Evolutionary conservation across 495 filamentous ascomycete species (phyloP).

Genomic region (Penicillium pancosmium): DNA sequence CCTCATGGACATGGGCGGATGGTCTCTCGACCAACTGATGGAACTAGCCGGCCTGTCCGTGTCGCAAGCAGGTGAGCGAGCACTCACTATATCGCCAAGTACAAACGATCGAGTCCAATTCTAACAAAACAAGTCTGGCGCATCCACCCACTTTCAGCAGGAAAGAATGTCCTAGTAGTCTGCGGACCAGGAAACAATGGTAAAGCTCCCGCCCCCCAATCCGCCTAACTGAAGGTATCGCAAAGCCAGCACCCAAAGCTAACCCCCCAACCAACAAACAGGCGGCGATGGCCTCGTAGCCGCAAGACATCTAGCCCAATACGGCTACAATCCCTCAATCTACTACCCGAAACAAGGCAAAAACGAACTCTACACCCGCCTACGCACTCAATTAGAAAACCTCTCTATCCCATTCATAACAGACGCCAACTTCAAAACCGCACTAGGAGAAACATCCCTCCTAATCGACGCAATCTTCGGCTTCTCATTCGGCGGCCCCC

Average conservation of each 20-base stretch:
- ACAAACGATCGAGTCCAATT: neutral
- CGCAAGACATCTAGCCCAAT: constrained; percentile 91
- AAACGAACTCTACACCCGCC: constrained; percentile 72
- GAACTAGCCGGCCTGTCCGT: constrained; percentile 93
- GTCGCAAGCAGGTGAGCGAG: constrained; percentile 75
- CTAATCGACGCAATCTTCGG: constrained; percentile 95
- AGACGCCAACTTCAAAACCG: constrained; percentile 59
- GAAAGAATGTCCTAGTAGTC: constrained; percentile 78
- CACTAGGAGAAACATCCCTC: constrained; percentile 70
- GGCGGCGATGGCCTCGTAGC: constrained; percentile 96
- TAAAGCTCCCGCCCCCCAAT: constrained; percentile 35
- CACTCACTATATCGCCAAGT: neutral
- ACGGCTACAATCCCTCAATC: constrained; percentile 84
- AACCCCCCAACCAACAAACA: constrained; percentile 20
- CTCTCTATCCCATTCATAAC: constrained; percentile 83
- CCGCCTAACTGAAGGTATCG: neutral
- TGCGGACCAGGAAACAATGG: constrained; percentile 96
- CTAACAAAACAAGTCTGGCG: constrained; percentile 22
- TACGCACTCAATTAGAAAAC: constrained; percentile 71
- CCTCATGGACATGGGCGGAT: constrained; percentile 89
- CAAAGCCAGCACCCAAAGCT: constrained; percentile 4
- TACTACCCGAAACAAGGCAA: constrained; percentile 93
- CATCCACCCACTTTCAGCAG: constrained; percentile 74
- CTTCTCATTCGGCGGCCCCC: constrained; percentile 90
- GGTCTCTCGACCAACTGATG: constrained; percentile 96